Percentiles rank a stretch among this genome's conserved stretches.
Conservation (phyloP, 306 rosid genomes). For the Aeschynomene evenia region DNA sequence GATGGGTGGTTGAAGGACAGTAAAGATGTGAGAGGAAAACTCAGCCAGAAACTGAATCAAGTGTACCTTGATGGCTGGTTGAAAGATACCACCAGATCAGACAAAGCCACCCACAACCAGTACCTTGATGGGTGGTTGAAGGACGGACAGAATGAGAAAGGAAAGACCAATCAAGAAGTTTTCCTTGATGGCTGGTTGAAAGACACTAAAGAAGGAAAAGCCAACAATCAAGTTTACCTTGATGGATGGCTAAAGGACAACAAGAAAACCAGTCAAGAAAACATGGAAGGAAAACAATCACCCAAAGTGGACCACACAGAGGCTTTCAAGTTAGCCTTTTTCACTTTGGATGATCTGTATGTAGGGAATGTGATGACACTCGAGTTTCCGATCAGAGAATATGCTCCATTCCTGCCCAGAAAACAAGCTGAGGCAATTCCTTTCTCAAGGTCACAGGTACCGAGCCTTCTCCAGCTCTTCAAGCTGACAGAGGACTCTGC, state of each 20-base stretch:
- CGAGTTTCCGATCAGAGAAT: conserved; percentile 37
- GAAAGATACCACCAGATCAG: background rate
- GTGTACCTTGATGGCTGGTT: background rate
- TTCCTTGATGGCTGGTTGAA: background rate
- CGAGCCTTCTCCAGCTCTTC: conserved; percentile 47
- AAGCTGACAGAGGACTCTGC: conserved; percentile 36
- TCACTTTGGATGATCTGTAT: conserved; percentile 37
- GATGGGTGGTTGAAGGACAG: conserved; percentile 8
- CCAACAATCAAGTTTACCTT: background rate
- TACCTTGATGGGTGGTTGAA: background rate
- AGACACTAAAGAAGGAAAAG: background rate
- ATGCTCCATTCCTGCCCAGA: conserved; percentile 37
- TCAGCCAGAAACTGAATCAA: background rate
- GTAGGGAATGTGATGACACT: conserved; percentile 44
- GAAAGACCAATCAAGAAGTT: background rate
- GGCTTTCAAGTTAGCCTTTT: conserved; percentile 42
- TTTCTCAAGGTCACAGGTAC: conserved; percentile 34
- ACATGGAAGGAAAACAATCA: background rate
- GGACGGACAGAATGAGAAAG: background rate
- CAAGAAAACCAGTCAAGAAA: background rate
- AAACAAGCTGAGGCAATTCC: conserved; percentile 53
- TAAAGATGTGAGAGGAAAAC: background rate
- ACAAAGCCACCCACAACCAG: background rate
- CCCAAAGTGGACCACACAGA: conserved; percentile 35
- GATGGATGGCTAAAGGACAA: background rate